Percentiles rank a stretch among this genome's conserved stretches.
Evolutionary conservation across 2,329 filamentous ascomycete genomes (phyloP).

Genomic region (Cadophora malorum): DNA sequence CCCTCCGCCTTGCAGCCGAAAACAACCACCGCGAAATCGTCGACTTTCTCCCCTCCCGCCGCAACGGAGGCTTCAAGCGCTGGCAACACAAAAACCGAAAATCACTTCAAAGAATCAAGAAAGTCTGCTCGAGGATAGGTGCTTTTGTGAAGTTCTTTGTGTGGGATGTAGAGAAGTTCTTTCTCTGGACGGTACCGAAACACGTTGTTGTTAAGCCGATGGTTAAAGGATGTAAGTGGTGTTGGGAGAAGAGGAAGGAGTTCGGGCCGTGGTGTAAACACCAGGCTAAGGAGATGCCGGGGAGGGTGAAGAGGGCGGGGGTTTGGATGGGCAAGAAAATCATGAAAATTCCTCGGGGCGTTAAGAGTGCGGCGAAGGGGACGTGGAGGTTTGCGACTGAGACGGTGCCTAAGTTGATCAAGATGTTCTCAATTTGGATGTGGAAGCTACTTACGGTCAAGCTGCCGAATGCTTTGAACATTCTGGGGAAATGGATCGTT

Average conservation of each 20-base stretch:
- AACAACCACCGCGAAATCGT: constrained; percentile 53
- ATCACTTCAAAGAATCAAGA: constrained; percentile 42
- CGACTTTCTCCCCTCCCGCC: constrained; percentile 49
- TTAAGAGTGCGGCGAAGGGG: constrained; percentile 36
- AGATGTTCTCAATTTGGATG: constrained; percentile 29
- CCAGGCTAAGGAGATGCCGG: constrained; percentile 42
- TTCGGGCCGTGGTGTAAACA: constrained; percentile 45
- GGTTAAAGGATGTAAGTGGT: constrained; percentile 36
- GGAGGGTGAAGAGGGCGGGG: constrained; percentile 31
- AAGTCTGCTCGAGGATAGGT: constrained; percentile 38
- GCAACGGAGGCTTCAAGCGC: constrained; percentile 49
- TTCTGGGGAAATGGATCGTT: constrained; percentile 44
- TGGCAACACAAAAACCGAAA: constrained; percentile 46
- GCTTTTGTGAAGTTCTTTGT: constrained; percentile 41
- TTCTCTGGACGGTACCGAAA: constrained; percentile 39
- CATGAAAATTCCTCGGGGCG: constrained; percentile 12
- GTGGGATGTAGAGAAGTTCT: constrained; percentile 45
- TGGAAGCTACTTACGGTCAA: constrained; percentile 28
- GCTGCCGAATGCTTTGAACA: constrained; percentile 42
- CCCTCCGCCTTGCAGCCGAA: constrained; percentile 52
- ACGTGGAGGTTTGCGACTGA: constrained; percentile 23
- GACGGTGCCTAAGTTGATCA: constrained; percentile 36
- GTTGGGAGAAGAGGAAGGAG: constrained; percentile 41
- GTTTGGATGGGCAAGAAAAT: constrained; percentile 1
- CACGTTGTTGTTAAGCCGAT: constrained; percentile 32